Evolutionary conservation across 2,329 filamentous ascomycete genomes (phyloP).

Genomic region (Penicillium sp.): DNA sequence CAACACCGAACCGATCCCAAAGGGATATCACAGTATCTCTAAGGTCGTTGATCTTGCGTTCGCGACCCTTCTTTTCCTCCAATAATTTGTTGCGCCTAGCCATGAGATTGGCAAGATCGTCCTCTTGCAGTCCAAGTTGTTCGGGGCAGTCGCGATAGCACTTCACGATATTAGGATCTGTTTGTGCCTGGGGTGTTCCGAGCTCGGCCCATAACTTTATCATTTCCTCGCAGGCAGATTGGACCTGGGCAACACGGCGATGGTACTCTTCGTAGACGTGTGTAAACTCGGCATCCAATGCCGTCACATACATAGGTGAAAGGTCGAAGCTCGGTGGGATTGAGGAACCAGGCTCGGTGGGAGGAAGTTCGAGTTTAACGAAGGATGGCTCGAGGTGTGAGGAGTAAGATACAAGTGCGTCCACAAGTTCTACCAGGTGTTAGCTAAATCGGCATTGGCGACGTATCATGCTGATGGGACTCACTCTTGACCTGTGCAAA

Average conservation of each 20-base stretch:
- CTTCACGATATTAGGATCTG: constrained; percentile 82
- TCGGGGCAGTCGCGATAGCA: constrained; percentile 88
- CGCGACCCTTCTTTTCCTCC: constrained; percentile 84
- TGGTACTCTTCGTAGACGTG: constrained; percentile 96
- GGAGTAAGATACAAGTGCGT: constrained; percentile 92
- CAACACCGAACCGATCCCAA: constrained; percentile 84
- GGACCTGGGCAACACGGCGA: constrained; percentile 72
- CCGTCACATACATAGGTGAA: constrained; percentile 82
- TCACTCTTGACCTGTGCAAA: constrained; percentile 93
- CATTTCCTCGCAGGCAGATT: constrained; percentile 74
- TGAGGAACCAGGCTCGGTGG: constrained; percentile 71
- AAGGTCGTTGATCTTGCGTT: constrained; percentile 74
- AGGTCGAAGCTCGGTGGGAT: constrained; percentile 85
- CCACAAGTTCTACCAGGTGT: constrained; percentile 71
- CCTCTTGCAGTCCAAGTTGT: constrained; percentile 86
- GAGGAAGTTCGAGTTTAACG: constrained; percentile 79
- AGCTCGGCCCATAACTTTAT: constrained; percentile 95
- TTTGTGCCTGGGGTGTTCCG: constrained; percentile 89
- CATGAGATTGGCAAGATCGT: constrained; percentile 73
- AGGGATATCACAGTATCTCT: constrained; percentile 75
- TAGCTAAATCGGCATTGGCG: constrained; percentile 16
- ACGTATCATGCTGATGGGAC: constrained; percentile 31
- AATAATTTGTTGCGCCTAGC: constrained; percentile 75
- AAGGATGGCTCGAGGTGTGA: constrained; percentile 91
- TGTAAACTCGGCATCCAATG: constrained; percentile 86